Conservation (phyloP, 2,329 filamentous ascomycete species). For the Dactylella cylindrospora region DNA sequence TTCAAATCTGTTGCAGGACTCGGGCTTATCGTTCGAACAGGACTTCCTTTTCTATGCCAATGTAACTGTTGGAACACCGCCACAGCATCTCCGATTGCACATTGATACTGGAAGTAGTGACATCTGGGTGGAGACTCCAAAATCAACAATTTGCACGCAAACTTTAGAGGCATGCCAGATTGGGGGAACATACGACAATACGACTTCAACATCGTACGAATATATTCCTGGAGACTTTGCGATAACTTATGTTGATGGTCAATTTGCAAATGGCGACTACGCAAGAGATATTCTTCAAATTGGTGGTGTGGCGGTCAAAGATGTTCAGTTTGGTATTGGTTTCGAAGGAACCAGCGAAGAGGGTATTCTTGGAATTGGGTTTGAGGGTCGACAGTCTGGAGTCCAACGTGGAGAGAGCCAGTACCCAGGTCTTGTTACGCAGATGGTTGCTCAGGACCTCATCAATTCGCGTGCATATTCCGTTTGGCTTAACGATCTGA, state of each 20-base stretch:
- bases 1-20: not conserved
- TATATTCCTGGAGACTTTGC: conserved; percentile 48
- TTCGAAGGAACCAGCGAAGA: conserved; percentile 54
- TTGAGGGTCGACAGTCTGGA: conserved; percentile 49
- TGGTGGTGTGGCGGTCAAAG: conserved; percentile 50
- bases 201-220: conserved; percentile 46
- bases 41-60: conserved; percentile 58
- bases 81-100: conserved; percentile 59
- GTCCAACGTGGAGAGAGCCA: conserved; percentile 49
- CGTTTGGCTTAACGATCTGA: conserved; percentile 64
- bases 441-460: conserved; percentile 63
- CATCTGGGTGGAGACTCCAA: conserved; percentile 58
- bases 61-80: conserved; percentile 62
- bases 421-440: conserved; percentile 65
- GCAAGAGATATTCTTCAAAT: conserved; percentile 52
- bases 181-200: conserved; percentile 46
- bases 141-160: conserved; percentile 45
- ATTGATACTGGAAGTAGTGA: conserved; percentile 67
- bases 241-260: conserved; percentile 53
- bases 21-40: conserved; percentile 16
- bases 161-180: conserved; percentile 33
- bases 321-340: conserved; percentile 52
- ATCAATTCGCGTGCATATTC: conserved; percentile 69
- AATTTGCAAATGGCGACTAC: conserved; percentile 52
- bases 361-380: conserved; percentile 59